Conservation (phyloP, 2,329 filamentous ascomycete genomes). For the Colletotrichum viniferum region DNA sequence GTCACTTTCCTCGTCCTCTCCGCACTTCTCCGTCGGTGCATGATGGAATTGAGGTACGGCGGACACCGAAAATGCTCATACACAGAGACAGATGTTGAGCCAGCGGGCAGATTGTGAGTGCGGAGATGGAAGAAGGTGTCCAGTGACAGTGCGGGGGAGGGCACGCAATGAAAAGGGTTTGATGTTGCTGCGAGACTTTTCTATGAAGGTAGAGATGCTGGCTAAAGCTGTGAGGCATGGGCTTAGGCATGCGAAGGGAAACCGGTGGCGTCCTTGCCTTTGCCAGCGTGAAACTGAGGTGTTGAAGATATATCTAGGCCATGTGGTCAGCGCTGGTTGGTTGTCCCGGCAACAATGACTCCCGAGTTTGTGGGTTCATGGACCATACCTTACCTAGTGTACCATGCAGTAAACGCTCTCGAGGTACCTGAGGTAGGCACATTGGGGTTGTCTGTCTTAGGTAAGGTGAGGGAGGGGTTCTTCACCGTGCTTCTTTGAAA, state of each 20-base stretch:
- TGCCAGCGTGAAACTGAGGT: not conserved
- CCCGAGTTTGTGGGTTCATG: not conserved
- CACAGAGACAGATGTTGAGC: not conserved
- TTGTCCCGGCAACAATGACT: slow-evolving; percentile 20
- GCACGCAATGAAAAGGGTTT: not conserved
- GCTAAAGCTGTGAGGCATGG: not conserved
- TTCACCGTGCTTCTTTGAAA: not conserved
- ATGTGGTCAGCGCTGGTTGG: slow-evolving; percentile 15
- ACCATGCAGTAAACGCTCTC: not conserved
- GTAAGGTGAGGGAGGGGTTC: not conserved
- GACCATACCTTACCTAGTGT: not conserved
- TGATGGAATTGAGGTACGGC: not conserved
- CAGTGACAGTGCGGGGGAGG: not conserved
- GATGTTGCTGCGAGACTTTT: not conserved
- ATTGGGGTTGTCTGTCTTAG: not conserved
- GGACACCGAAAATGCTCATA: not conserved
- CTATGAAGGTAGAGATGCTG: slow-evolving; percentile 7
- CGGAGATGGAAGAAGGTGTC: not conserved
- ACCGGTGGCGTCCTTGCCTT: not conserved
- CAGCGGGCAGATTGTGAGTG: not conserved
- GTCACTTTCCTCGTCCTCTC: slow-evolving; percentile 57
- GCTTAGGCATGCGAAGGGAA: not conserved
- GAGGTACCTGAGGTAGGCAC: not conserved
- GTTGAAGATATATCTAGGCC: slow-evolving; percentile 13
- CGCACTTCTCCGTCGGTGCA: slow-evolving; percentile 30